These are phyloP conservation scores for Ogataea naganishii DNA, from an alignment of 805 yeast genomes.

Conservation along the genomic window DNA sequence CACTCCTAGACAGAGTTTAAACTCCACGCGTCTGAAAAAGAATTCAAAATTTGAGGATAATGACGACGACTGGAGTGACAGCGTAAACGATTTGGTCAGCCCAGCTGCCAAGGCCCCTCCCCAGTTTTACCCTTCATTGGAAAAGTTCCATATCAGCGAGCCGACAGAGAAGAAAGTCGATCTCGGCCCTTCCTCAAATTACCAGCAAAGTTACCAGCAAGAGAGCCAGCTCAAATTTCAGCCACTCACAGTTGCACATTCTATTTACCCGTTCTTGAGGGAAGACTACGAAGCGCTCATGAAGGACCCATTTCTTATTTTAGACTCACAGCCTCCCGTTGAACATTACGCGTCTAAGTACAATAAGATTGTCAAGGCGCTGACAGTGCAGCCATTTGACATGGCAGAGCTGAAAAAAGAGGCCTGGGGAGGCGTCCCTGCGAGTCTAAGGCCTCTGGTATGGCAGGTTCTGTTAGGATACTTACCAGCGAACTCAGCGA, in stretches of 20 bases:
- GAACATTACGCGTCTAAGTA: slow-evolving; percentile 45
- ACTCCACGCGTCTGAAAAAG: slow-evolving; percentile 10
- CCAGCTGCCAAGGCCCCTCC: slow-evolving; percentile 3
- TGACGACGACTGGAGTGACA: slow-evolving; percentile 90
- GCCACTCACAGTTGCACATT: too few species aligned
- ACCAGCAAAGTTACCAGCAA: slow-evolving; percentile 4
- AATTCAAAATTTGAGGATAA: slow-evolving; percentile 49
- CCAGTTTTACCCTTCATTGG: slow-evolving; percentile 14
- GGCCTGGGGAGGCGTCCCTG: slow-evolving; percentile 93
- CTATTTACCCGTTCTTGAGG: slow-evolving; percentile 18
- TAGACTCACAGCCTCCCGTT: slow-evolving; percentile 21
- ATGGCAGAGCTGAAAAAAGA: slow-evolving; percentile 63
- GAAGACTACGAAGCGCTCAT: slow-evolving; percentile 27
- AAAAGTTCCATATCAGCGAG: slow-evolving; percentile 6
- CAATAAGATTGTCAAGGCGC: slow-evolving; percentile 54
- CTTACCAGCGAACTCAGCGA: slow-evolving; percentile 72
- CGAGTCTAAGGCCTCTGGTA: slow-evolving; percentile 65
- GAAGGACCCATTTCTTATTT: slow-evolving; percentile 31
- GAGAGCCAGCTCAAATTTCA: slow-evolving; percentile 6
- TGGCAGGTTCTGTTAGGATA: slow-evolving; percentile 93
- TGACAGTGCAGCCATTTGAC: slow-evolving; percentile 51
- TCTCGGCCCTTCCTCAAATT: slow-evolving; percentile 1
- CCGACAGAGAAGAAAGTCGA: slow-evolving; percentile 1
- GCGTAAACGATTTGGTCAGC: slow-evolving; percentile 40
- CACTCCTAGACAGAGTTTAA: slow-evolving; percentile 11